Percentiles rank a stretch among this genome's conserved stretches.
phyloP scores from a whole-genome alignment of 2,329 filamentous ascomycete genomes.

The Teratosphaeriaceae sp. region DNA sequence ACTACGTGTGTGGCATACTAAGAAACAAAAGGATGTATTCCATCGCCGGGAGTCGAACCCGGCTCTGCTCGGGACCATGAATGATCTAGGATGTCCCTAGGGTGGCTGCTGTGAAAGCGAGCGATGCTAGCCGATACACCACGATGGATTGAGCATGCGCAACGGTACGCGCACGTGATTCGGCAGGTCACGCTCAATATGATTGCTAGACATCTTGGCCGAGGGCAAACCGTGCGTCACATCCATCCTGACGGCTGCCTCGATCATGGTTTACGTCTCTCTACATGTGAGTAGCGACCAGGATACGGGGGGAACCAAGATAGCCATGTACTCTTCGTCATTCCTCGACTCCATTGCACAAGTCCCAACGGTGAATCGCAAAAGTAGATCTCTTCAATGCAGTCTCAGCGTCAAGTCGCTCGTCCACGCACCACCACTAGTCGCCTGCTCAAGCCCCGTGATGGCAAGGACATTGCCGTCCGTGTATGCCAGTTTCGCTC shows the following conservation, averaged over 20 bases:
- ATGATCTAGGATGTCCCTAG: no score
- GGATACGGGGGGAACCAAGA: no score
- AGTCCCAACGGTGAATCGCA: not conserved
- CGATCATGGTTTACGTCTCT: no score
- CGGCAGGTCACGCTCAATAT: not conserved
- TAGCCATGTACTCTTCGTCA: no score
- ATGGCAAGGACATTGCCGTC: slow-evolving; percentile 10
- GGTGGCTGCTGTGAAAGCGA: slow-evolving; percentile 10
- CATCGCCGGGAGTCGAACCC: slow-evolving; percentile 13
- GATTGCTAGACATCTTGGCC: not conserved
- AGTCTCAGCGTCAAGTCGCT: slow-evolving; percentile 5
- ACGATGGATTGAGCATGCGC: slow-evolving; percentile 3
- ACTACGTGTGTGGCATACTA: no score
- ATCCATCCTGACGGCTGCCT: no score
- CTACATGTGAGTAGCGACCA: no score
- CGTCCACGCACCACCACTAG: slow-evolving; percentile 9
- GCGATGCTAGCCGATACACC: slow-evolving; percentile 13
- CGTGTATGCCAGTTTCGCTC: not conserved
- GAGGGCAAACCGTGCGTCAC: no score
- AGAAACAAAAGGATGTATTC: no score
- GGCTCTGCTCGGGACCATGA: slow-evolving; percentile 8
- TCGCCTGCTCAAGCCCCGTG: slow-evolving; percentile 11
- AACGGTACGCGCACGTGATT: not conserved
- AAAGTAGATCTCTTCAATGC: slow-evolving; percentile 1
- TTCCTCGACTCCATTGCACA: not conserved